Conservation (phyloP, 2,329 filamentous ascomycete species). For the Aspergillus sp. region DNA sequence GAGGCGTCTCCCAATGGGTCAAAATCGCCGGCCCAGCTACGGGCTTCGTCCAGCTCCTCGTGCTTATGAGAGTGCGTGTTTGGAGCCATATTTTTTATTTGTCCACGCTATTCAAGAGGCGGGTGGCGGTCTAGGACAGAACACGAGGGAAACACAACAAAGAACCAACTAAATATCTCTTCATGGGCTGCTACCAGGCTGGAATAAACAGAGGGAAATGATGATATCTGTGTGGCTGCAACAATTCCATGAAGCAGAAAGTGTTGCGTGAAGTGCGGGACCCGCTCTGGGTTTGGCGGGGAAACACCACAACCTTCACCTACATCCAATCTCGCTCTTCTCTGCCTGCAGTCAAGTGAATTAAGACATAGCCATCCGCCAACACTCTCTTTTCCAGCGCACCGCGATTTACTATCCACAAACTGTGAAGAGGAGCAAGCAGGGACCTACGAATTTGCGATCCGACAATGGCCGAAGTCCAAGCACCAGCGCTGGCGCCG, state of each 20-base stretch:
- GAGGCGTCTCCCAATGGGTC: slow-evolving; percentile 72
- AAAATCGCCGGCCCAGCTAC: slow-evolving; percentile 61
- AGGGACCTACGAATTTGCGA: neutral
- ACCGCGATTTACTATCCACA: neutral
- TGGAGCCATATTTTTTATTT: slow-evolving; percentile 7
- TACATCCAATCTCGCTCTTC: neutral
- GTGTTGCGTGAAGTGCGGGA: neutral
- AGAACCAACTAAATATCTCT: neutral
- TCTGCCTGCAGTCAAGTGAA: neutral
- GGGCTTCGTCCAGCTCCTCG: slow-evolving; percentile 19
- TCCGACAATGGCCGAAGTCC: neutral
- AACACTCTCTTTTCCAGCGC: neutral
- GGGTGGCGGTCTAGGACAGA: neutral
- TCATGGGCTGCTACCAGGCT: neutral
- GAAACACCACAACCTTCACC: slow-evolving; percentile 6
- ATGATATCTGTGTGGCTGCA: neutral
- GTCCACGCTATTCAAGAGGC: neutral
- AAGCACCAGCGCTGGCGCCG: neutral
- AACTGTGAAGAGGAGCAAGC: neutral
- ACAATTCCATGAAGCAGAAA: neutral
- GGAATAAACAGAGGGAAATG: neutral
- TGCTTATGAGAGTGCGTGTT: neutral
- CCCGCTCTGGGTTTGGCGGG: slow-evolving; percentile 15
- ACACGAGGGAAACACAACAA: neutral
- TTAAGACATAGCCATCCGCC: neutral